Percentiles rank a stretch among this genome's conserved stretches.
Evolutionary conservation across 2,329 filamentous ascomycete genomes (phyloP).

Genomic region (Ascochyta clinopodiicola): DNA sequence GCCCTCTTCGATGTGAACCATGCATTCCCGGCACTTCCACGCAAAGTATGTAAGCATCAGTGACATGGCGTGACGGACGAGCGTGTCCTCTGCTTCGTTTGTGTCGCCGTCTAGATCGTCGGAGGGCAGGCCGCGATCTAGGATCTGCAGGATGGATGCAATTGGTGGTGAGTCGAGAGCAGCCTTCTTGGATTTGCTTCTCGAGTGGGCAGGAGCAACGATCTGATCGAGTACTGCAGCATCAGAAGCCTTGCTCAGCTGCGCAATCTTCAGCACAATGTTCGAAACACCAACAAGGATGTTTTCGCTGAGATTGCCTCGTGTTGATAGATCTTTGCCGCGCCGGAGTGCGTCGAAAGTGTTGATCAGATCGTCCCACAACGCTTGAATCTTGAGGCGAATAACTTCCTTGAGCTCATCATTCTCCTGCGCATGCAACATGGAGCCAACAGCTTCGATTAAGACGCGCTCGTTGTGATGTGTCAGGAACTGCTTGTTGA

Average conservation of each 20-base stretch:
- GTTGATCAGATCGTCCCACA: conserved; percentile 86
- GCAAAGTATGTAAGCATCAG: conserved; percentile 88
- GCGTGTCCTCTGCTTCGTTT: conserved; percentile 78
- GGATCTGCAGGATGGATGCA: conserved; percentile 73
- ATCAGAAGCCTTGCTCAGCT: conserved; percentile 79
- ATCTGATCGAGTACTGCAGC: conserved; percentile 73
- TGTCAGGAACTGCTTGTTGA: conserved; percentile 92
- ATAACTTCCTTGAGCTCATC: conserved; percentile 88
- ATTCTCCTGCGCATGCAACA: conserved; percentile 84
- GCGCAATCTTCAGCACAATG: conserved; percentile 78
- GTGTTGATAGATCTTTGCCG: conserved; percentile 72
- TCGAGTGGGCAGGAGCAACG: conserved; percentile 51
- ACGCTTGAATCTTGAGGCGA: conserved; percentile 75
- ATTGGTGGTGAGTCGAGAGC: conserved; percentile 58
- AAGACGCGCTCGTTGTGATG: conserved; percentile 88
- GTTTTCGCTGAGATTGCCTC: conserved; percentile 71
- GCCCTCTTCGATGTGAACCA: conserved; percentile 45
- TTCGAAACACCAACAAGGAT: conserved; percentile 75
- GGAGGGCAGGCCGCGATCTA: conserved; percentile 73
- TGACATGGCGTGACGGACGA: conserved; percentile 78
- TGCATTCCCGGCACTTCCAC: conserved; percentile 76
- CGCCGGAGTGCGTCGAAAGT: conserved; percentile 73
- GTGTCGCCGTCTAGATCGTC: conserved; percentile 71
- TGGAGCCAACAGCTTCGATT: conserved; percentile 79
- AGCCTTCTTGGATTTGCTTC: conserved; percentile 36